Evolutionary conservation across 345 rosid genomes (phyloP).

Genomic region (Bruguiera sexangula): DNA sequence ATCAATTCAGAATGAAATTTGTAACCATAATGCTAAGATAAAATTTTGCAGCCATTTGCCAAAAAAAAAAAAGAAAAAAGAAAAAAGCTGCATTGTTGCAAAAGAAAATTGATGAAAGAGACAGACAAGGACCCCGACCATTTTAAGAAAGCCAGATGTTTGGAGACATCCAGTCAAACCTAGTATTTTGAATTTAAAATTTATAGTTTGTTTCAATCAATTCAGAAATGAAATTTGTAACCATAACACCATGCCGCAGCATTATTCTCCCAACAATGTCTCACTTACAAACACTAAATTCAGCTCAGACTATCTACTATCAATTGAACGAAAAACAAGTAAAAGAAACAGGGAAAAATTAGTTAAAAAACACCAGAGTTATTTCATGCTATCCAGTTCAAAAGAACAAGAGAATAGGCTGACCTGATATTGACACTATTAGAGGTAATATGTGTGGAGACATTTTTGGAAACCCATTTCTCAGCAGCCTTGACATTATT

Average conservation of each 20-base stretch:
- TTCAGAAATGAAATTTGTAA: neutral
- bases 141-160: too few relatives aligned
- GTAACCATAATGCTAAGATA: neutral
- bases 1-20: neutral
- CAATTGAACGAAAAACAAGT: neutral
- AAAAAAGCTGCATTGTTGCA: too few relatives aligned
- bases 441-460: conserved; percentile 53
- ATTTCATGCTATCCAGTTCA: neutral
- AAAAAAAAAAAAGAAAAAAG: too few relatives aligned
- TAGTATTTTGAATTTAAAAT: neutral
- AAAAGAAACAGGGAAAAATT: neutral
- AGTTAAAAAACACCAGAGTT: neutral
- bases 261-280: neutral
- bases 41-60: neutral
- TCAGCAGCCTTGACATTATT: conserved; percentile 70
- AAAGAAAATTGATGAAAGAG: too few relatives aligned
- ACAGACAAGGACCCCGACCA: too few relatives aligned
- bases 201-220: neutral
- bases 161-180: neutral
- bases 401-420: neutral
- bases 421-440: conserved; percentile 81
- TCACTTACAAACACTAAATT: neutral
- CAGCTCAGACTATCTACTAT: neutral
- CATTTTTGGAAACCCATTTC: conserved; percentile 88
- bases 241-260: neutral